These are phyloP conservation scores for Aspergillus affinis DNA, from an alignment of 495 filamentous ascomycete species.

Conservation along the genomic window DNA sequence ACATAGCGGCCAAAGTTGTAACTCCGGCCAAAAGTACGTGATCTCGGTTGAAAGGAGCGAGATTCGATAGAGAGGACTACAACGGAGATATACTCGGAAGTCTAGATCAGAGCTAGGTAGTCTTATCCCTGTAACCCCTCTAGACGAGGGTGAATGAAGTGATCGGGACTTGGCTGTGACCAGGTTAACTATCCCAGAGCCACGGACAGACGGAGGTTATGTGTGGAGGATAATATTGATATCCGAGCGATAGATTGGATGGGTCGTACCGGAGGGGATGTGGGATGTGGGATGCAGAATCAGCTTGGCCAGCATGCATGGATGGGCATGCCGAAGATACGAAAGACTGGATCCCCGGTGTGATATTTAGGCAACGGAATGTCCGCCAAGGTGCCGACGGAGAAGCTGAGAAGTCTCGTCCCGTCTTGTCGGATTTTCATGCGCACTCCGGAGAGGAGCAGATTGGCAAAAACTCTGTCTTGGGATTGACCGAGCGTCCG, in stretches of 20 bases:
- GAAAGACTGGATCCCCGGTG: not conserved
- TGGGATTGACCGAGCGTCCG: not conserved
- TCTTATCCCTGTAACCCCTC: not conserved
- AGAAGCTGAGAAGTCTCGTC: not conserved
- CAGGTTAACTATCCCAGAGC: not conserved
- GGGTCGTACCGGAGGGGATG: not conserved
- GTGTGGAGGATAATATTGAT: not conserved
- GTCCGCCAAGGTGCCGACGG: not conserved
- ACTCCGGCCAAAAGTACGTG: not conserved
- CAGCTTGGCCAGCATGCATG: not conserved
- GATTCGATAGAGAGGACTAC: not conserved
- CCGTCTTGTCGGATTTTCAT: constrained; percentile 3
- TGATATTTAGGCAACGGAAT: not conserved
- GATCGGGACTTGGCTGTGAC: not conserved
- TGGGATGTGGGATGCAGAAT: not conserved
- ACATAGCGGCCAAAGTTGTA: not conserved
- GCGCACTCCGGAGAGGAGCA: too few species aligned
- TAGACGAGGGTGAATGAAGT: not conserved
- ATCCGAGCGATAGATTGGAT: not conserved
- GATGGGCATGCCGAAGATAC: too few species aligned
- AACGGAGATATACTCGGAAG: not conserved
- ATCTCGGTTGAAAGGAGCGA: not conserved
- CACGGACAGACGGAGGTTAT: not conserved
- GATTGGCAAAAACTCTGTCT: not conserved
- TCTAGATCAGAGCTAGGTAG: not conserved